Evolutionary conservation across 805 yeast species (phyloP).

Genomic region (Pichia gijzeniarum): DNA sequence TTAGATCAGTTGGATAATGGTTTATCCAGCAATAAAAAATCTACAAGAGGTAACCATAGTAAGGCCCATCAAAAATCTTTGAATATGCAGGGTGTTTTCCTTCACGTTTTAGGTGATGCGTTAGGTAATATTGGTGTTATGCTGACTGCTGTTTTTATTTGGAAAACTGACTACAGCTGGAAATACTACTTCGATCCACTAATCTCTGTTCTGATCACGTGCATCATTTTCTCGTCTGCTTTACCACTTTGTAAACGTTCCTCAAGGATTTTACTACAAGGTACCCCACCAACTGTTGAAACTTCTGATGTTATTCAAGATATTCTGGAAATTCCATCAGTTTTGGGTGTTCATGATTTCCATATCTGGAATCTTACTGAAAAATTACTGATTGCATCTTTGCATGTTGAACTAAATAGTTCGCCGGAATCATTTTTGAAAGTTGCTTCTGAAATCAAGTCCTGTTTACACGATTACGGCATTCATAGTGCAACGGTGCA

Average conservation of each 20-base stretch:
- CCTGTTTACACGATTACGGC: conserved; percentile 74
- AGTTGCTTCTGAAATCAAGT: conserved; percentile 71
- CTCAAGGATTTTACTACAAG: conserved; percentile 83
- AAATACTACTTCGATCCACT: conserved; percentile 79
- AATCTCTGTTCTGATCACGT: conserved; percentile 78
- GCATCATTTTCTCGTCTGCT: conserved; percentile 85
- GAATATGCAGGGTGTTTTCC: conserved; percentile 95
- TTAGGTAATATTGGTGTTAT: conserved; percentile 94
- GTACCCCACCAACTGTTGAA: conserved; percentile 80
- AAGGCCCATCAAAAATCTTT: conserved; percentile 46
- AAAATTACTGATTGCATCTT: conserved; percentile 75
- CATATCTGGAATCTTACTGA: conserved; percentile 96
- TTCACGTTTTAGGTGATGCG: conserved; percentile 95
- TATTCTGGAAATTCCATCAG: conserved; percentile 62
- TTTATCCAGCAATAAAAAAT: conserved; percentile 12
- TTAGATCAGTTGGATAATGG: conserved; percentile 7
- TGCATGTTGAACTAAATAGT: conserved; percentile 72
- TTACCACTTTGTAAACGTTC: conserved; percentile 83
- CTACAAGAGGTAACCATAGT: conserved; percentile 9
- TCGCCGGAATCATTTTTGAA: conserved; percentile 59
- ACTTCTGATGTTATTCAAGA: conserved; percentile 68
- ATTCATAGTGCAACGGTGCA: conserved; percentile 93
- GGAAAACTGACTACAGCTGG: conserved; percentile 92
- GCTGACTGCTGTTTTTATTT: conserved; percentile 78
- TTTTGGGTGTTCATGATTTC: conserved; percentile 85